Base-by-base conservation (phyloP, 257 asterid genomes). In the Cordia subcordata region DNA sequence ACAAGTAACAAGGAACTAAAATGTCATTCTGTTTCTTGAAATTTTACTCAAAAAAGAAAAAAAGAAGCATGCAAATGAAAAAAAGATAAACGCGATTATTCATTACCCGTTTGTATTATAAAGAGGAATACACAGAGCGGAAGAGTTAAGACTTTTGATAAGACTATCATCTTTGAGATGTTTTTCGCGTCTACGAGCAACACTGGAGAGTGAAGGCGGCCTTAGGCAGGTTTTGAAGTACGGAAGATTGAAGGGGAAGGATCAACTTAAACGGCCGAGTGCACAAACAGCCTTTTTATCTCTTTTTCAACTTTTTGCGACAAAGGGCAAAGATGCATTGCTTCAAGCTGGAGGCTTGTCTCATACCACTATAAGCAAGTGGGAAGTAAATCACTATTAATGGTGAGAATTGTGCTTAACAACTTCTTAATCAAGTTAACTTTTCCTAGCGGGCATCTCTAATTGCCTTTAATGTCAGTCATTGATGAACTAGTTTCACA, bases 241-340 rank as follows among this genome's bases (percentile, higher is more conserved):
- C 22, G 57, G 40, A 17, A 17, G 18, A 44, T 54, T 23, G 39
- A 52, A 32, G 52, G 42, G 35, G 47, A 21, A 56, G 45, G 27
- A 39, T 32, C 40, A 53, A 57, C 6, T n/a, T 20, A 18, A n/a
- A n/a, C 39, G 8, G 58, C 22, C 20, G 16, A 46, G 64, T 11
- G 56, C 33, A 61, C 55, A 42, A 51, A 73, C 44, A 14, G 60
- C 35, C n/a, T 33, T 19, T 53, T 47, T 20, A 11, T 40, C 46
- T 59, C 50, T 72, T 37, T 50, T 33, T 13, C 10, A 33, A 58
- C 72, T 70, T 69, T 69, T 59, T 61, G 18, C 5, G 53, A 58
- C 52, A 49, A 63, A 53, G 73, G 58, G 82, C 58, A 77, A 67
- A 71, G 76, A 72, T 79, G 63, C 94, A 70, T 85, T 85, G 76